These are phyloP conservation scores for Rhododendron ferrugineum DNA, from an alignment of 148 eudicot genomes.

Conservation along the genomic window DNA sequence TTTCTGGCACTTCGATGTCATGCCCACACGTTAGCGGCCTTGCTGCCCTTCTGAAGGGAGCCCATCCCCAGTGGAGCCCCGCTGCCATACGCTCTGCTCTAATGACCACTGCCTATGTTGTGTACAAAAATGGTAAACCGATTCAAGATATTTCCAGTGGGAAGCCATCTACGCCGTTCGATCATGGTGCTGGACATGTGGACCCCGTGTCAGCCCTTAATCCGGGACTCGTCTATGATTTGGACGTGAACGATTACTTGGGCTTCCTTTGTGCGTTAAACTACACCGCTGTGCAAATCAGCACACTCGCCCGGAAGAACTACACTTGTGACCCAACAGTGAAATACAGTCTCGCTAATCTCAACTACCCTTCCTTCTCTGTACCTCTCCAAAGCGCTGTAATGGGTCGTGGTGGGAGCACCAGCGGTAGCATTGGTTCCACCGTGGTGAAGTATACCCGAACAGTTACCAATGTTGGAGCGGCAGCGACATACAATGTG, in stretches of 20 bases:
- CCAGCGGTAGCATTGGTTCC: slow-evolving; percentile 9
- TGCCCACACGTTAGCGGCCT: slow-evolving; percentile 55
- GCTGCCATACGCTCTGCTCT: slow-evolving; percentile 48
- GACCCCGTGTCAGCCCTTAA: slow-evolving; percentile 41
- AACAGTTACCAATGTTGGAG: slow-evolving; percentile 75
- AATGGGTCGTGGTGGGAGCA: slow-evolving; percentile 11
- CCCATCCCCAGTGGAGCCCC: slow-evolving; percentile 48
- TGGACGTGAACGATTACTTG: slow-evolving; percentile 30
- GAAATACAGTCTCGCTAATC: slow-evolving; percentile 28
- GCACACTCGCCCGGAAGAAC: slow-evolving; percentile 28
- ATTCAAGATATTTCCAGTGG: slow-evolving; percentile 37
- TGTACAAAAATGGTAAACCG: slow-evolving; percentile 26
- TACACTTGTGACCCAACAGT: slow-evolving; percentile 28
- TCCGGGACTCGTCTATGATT: slow-evolving; percentile 48
- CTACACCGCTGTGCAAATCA: slow-evolving; percentile 27
- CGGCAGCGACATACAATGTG: slow-evolving; percentile 60
- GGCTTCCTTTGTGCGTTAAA: slow-evolving; percentile 44
- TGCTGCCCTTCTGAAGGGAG: slow-evolving; percentile 39
- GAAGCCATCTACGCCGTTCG: slow-evolving; percentile 45
- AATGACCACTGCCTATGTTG: slow-evolving; percentile 45
- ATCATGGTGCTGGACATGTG: slow-evolving; percentile 50
- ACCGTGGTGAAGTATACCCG: slow-evolving; percentile 48
- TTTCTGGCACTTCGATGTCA: slow-evolving; percentile 52
- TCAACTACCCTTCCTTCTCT: slow-evolving; percentile 47
- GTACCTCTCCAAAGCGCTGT: slow-evolving; percentile 20